phyloP scores from a whole-genome alignment of 306 rosid species.

The Cicer bijugum region DNA sequence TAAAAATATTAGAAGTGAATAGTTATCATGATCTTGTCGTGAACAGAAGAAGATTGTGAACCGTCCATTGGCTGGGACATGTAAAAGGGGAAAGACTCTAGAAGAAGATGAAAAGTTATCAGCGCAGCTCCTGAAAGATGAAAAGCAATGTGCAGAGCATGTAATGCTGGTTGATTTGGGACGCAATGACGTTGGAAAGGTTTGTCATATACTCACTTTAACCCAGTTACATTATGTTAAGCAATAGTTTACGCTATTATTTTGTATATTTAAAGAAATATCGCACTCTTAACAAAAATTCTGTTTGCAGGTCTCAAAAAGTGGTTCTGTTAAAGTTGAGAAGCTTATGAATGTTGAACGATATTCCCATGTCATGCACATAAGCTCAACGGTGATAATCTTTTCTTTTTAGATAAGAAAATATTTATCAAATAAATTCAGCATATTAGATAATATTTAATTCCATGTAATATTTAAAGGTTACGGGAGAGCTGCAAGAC shows the following conservation, averaged over 20 bases:
- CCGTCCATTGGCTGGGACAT: constrained; percentile 91
- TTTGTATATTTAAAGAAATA: constrained; percentile 5
- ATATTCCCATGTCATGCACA: constrained; percentile 95
- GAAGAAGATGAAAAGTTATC: constrained; percentile 67
- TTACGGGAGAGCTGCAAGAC: constrained; percentile 75
- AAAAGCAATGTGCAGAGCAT: constrained; percentile 86
- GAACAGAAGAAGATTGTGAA: constrained; percentile 71
- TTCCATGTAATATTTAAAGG: constrained; percentile 48
- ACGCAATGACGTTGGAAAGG: constrained; percentile 94
- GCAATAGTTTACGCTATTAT: neutral
- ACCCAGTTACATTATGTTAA: constrained; percentile 2
- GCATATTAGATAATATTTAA: constrained; percentile 1
- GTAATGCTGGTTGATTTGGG: constrained; percentile 92
- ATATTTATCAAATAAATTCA: constrained; percentile 13
- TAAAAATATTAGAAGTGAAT: constrained; percentile 15
- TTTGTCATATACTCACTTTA: constrained; percentile 37
- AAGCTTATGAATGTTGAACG: constrained; percentile 75
- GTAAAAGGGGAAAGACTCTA: constrained; percentile 60
- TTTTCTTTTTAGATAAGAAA: neutral
- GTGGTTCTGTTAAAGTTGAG: constrained; percentile 81
- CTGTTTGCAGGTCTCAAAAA: constrained; percentile 63
- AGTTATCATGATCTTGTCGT: constrained; percentile 37
- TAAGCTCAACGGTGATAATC: constrained; percentile 82
- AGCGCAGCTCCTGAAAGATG: constrained; percentile 59
- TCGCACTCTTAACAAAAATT: constrained; percentile 31